A percentile compares a stretch with the other conserved stretches of the same genome.
These are phyloP conservation scores for Soucietia sequanensis DNA, from an alignment of 805 yeast genomes.

Conservation along the genomic window DNA sequence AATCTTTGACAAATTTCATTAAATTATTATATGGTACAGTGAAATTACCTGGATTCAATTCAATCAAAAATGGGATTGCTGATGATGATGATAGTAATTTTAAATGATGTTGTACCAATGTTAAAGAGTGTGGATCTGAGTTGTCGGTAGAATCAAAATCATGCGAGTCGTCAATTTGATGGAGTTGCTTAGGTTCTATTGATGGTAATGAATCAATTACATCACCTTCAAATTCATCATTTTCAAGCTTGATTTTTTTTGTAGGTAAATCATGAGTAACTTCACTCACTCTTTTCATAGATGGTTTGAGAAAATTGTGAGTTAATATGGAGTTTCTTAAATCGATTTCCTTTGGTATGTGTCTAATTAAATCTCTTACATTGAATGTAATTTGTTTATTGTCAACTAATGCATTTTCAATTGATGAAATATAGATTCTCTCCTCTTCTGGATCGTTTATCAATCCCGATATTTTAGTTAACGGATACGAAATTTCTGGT, in stretches of 20 bases:
- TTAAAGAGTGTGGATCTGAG: slow-evolving; percentile 23
- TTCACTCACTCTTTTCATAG: slow-evolving; percentile 15
- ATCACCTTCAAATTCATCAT: background rate
- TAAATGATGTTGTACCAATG: slow-evolving; percentile 61
- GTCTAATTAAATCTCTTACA: slow-evolving; percentile 31
- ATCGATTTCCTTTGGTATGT: slow-evolving; percentile 41
- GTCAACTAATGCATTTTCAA: slow-evolving; percentile 34
- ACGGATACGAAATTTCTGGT: slow-evolving; percentile 40
- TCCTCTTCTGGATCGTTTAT: slow-evolving; percentile 50
- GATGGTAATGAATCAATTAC: slow-evolving; percentile 1
- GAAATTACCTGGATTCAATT: slow-evolving; percentile 53
- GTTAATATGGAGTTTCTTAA: slow-evolving; percentile 46
- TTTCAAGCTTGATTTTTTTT: slow-evolving; percentile 26
- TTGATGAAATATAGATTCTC: slow-evolving; percentile 19
- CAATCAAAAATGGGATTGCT: slow-evolving; percentile 57
- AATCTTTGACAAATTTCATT: slow-evolving; percentile 43
- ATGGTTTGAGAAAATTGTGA: slow-evolving; percentile 40
- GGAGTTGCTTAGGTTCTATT: no score
- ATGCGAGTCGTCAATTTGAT: slow-evolving; percentile 1
- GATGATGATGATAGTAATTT: slow-evolving; percentile 57
- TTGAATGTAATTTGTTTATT: slow-evolving; percentile 34
- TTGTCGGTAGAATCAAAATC: slow-evolving; percentile 15
- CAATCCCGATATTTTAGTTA: slow-evolving; percentile 45
- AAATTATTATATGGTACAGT: slow-evolving; percentile 62
- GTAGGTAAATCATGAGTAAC: slow-evolving; percentile 13